Percentiles rank a stretch among this genome's conserved stretches.
Conservation (phyloP, 306 rosid species). For the Senna siamea region DNA sequence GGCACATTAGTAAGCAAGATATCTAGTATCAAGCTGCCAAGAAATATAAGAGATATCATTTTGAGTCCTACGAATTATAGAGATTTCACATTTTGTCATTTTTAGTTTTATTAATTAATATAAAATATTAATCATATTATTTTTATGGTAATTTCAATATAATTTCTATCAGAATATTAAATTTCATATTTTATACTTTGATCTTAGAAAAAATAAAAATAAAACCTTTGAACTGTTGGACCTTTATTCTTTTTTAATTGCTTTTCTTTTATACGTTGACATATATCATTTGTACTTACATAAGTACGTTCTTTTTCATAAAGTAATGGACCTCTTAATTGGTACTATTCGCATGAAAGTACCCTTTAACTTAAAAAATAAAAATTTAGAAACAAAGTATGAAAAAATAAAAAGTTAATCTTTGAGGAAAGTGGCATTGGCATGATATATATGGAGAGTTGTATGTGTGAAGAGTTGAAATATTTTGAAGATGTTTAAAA, state of each 20-base stretch:
- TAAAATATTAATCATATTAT: too few relatives aligned
- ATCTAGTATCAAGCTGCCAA: too few relatives aligned
- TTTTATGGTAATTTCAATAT: neutral
- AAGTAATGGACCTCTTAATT: neutral
- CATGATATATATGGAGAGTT: slow-evolving; percentile 8
- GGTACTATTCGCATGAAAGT: neutral
- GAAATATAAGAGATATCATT: too few relatives aligned
- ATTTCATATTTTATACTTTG: neutral
- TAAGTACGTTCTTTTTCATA: neutral
- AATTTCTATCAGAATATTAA: neutral
- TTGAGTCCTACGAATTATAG: too few relatives aligned
- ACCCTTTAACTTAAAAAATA: neutral
- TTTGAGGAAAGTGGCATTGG: slow-evolving; percentile 14
- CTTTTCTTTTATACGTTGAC: slow-evolving; percentile 15
- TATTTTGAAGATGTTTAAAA: slow-evolving; percentile 13
- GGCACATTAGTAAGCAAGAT: too few relatives aligned
- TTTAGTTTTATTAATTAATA: too few relatives aligned
- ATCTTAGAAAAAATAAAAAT: neutral
- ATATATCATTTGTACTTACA: neutral
- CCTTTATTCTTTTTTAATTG: neutral
- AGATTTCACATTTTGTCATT: too few relatives aligned
- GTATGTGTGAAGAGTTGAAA: slow-evolving; percentile 13
- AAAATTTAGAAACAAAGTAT: neutral
- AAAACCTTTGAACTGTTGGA: neutral
- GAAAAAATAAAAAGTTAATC: neutral